Evolutionary conservation across 1,139 yeast genomes (phyloP).

Genomic region (Taiozyma sp.): DNA sequence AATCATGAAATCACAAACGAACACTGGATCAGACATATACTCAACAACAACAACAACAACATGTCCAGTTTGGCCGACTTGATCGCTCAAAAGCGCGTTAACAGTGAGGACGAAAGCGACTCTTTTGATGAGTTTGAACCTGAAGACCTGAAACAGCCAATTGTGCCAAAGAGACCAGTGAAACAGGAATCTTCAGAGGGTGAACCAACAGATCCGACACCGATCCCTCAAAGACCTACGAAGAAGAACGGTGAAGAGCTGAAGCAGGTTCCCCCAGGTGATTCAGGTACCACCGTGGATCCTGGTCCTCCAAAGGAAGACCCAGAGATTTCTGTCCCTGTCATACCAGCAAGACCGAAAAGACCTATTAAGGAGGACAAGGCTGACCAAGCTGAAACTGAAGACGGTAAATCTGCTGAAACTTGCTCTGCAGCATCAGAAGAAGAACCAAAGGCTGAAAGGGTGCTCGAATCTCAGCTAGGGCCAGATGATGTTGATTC

Average conservation of each 20-base stretch:
- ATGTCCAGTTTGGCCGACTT: not conserved
- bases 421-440: not conserved
- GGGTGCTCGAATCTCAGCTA: not conserved
- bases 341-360: conserved; percentile 24
- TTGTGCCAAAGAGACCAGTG: conserved; percentile 3
- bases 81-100: not conserved
- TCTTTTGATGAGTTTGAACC: not conserved
- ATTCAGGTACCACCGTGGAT: not conserved
- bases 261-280: not conserved
- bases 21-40: not conserved
- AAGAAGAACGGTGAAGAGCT: not conserved
- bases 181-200: not conserved
- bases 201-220: not conserved
- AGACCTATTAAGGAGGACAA: not conserved
- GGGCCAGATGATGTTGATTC: not conserved
- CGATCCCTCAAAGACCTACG: conserved; percentile 11
- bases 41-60: not conserved
- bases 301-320: not conserved
- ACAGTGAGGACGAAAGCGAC: not conserved
- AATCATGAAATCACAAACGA: not conserved
- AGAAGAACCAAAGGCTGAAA: not conserved
- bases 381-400: not conserved
- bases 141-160: not conserved
- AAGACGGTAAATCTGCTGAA: not conserved
- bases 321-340: conserved; percentile 11